These are phyloP conservation scores for Naganishia antarctica DNA, from an alignment of 768 basidiomycete genomes.

Conservation along the genomic window DNA sequence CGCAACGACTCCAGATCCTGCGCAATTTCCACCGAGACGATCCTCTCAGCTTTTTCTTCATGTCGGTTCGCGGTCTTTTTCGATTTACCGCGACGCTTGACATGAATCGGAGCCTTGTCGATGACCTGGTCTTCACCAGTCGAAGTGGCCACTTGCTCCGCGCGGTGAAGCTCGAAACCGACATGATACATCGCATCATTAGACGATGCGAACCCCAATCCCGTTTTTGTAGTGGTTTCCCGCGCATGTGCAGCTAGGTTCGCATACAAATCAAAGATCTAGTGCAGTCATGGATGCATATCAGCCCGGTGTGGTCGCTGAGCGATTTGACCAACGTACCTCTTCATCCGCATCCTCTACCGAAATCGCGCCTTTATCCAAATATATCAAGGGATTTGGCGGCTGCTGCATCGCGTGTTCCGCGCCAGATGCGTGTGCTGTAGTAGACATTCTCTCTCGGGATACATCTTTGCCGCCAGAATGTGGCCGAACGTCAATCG, in stretches of 20 bases:
- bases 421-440: background rate
- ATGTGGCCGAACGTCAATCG: no score
- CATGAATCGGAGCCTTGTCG: background rate
- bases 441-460: background rate
- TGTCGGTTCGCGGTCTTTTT: background rate
- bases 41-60: conserved; percentile 5
- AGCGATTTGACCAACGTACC: conserved; percentile 26
- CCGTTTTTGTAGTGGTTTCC: conserved; percentile 24
- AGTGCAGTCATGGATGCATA: background rate
- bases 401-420: background rate
- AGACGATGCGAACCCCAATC: conserved; percentile 39
- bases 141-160: background rate
- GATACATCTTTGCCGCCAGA: no score
- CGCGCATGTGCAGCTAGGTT: conserved; percentile 32
- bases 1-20: conserved; percentile 45
- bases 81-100: background rate
- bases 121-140: background rate
- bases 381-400: conserved; percentile 32
- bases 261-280: conserved; percentile 46
- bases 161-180: conserved; percentile 31
- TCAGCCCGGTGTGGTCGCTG: background rate
- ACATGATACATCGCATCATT: conserved; percentile 33
- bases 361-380: conserved; percentile 25
- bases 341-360: conserved; percentile 46
- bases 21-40: conserved; percentile 32